These are phyloP conservation scores for Candida alai DNA, from an alignment of 805 yeast genomes.

Conservation along the genomic window DNA sequence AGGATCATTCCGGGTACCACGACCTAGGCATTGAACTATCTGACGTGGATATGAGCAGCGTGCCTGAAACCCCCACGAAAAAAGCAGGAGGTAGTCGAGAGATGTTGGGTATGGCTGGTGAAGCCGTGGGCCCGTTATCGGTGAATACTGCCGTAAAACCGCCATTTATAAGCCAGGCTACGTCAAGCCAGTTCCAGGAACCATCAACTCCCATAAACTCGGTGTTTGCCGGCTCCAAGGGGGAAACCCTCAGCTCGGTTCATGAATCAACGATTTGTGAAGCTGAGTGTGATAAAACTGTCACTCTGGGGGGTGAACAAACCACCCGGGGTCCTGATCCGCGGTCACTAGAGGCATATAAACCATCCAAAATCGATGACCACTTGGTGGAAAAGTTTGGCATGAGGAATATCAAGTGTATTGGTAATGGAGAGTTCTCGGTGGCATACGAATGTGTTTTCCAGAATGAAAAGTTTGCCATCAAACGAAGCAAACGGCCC, in stretches of 20 bases:
- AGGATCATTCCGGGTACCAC: neutral
- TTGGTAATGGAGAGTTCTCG: conserved; percentile 90
- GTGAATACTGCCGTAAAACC: too few species aligned
- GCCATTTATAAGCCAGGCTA: neutral
- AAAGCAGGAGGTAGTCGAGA: too few species aligned
- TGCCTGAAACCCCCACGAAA: conserved; percentile 11
- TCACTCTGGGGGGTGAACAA: neutral
- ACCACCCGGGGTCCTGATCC: too few species aligned
- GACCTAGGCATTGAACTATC: conserved; percentile 11
- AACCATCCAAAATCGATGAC: conserved; percentile 28
- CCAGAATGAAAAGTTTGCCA: conserved; percentile 70
- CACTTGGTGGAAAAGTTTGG: conserved; percentile 50
- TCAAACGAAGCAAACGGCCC: conserved; percentile 77
- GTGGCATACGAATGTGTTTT: conserved; percentile 78
- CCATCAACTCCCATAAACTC: conserved; percentile 11
- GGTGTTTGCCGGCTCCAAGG: too few species aligned
- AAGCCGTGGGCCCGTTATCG: neutral
- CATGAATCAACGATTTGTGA: conserved; percentile 5
- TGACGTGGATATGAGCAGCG: conserved; percentile 3
- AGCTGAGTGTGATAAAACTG: neutral
- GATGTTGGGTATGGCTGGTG: neutral
- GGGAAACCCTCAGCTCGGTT: neutral
- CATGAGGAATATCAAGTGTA: conserved; percentile 51
- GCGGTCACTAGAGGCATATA: too few species aligned
- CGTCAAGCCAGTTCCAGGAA: conserved; percentile 3